Base-by-base conservation (phyloP, 225 moss, liverwort and hornwort species). In the Anthoceros angustus region DNA sequence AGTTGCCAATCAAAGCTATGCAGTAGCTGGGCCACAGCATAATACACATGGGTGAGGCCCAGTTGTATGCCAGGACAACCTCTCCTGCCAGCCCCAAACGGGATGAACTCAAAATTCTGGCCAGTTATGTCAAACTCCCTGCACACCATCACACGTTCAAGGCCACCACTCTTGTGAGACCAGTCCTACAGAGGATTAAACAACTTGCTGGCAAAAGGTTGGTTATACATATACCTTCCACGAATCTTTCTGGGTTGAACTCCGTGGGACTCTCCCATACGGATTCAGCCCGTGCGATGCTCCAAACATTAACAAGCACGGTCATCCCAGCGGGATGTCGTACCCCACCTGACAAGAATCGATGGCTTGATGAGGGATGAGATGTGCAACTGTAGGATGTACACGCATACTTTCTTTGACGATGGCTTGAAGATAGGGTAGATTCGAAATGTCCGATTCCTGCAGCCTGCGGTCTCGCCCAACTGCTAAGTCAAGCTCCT, bases 1-100 rank as follows among this genome's bases (percentile, higher is more conserved):
- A 71, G 65, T 16, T 40, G 26, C 64, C 71, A 71, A 38, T 25
- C 32, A 26, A 71, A 71, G 39, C 49, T 60, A 10, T 71, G 71
- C 46, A 71, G 8, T 12, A 71, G 23, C 24, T 20, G n/a, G 10
- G 71, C 45, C 42, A 42, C 66, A 12, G 24, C 20, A 12, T 43
- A 42, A 2, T 8, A 2, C 20, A 40, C 42, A 42, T 20, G 41
- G 24, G 14, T 11, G 25, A 11, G 75, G 69, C 60, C 80, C 80
- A 39, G 75, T 66, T 0, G 67, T 45, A 0, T 74, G 69, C 6
- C 62, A 15, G 0, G 3, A 8, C 3, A 65, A 65, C 55, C 9
- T 25, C 25, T 16, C 23, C 42, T 41, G 41, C 40, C 20, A 25
- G 21, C n/a, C 21, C 20, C 21, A 42, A 55, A 55, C 0, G 55